phyloP scores from a whole-genome alignment of 495 filamentous ascomycete species.

The Xylaria flabelliformis region DNA sequence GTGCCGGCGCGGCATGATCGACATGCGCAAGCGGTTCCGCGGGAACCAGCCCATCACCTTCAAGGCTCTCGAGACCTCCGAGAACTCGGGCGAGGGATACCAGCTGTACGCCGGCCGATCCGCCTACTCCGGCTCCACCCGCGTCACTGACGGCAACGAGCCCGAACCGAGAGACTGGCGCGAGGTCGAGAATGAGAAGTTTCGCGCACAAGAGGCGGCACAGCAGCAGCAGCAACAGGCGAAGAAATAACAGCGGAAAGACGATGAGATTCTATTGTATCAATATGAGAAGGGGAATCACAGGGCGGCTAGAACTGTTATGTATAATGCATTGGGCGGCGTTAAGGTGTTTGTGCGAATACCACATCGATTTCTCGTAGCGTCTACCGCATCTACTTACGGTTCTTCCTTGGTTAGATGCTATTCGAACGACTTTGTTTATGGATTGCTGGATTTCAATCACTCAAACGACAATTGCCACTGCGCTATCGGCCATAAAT shows the following conservation, averaged over 20 bases:
- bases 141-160: constrained; percentile 58
- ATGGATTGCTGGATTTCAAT: not conserved
- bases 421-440: not conserved
- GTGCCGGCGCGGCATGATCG: constrained; percentile 94
- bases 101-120: constrained; percentile 84
- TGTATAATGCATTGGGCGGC: constrained; percentile 29
- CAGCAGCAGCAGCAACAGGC: constrained; percentile 21
- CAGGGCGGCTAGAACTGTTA: not conserved
- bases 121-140: constrained; percentile 64
- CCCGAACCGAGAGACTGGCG: constrained; percentile 60
- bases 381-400: not conserved
- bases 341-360: constrained; percentile 23
- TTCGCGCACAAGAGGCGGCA: constrained; percentile 45
- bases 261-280: not conserved
- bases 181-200: constrained; percentile 62
- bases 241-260: not conserved
- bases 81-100: constrained; percentile 56
- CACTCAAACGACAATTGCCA: not conserved
- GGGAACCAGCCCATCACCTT: constrained; percentile 88
- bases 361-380: constrained; percentile 10
- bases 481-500: not conserved
- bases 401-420: not conserved
- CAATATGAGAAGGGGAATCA: constrained; percentile 10
- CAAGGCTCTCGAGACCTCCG: constrained; percentile 64
- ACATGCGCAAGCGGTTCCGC: constrained; percentile 98